These are phyloP conservation scores for Rosa lucieae DNA, from an alignment of 306 rosid species.

Conservation along the genomic window DNA sequence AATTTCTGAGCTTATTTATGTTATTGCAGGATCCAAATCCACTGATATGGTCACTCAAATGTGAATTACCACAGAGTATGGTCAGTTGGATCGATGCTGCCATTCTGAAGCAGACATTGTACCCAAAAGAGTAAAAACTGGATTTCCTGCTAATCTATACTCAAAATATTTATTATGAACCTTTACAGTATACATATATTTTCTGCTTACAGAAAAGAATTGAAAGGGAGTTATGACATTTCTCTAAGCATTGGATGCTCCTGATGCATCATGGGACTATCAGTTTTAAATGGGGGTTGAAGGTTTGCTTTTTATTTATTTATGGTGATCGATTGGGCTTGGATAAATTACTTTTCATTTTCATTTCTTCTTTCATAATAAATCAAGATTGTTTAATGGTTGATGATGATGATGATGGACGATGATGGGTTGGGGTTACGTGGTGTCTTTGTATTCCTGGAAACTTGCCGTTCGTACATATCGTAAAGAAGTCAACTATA, in stretches of 20 bases:
- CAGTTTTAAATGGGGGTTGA: slow-evolving; percentile 18
- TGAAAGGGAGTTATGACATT: background rate
- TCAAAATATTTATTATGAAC: slow-evolving; percentile 18
- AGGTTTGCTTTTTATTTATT: slow-evolving; percentile 16
- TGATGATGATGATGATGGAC: background rate
- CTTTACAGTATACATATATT: slow-evolving; percentile 21
- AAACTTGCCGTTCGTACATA: slow-evolving; percentile 7
- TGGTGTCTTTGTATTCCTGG: slow-evolving; percentile 24
- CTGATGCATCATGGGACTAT: slow-evolving; percentile 12
- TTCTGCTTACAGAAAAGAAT: slow-evolving; percentile 25
- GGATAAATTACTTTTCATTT: slow-evolving; percentile 7
- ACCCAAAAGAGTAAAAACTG: slow-evolving; percentile 10
- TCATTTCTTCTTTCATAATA: background rate
- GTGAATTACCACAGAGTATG: slow-evolving; percentile 8
- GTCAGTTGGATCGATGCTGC: slow-evolving; percentile 6
- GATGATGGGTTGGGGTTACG: slow-evolving; percentile 1
- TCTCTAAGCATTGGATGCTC: slow-evolving; percentile 30
- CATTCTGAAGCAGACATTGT: slow-evolving; percentile 29
- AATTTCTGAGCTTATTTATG: slow-evolving; percentile 8
- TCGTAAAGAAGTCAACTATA: background rate
- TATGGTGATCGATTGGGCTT: slow-evolving; percentile 22
- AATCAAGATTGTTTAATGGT: background rate
- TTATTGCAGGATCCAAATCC: slow-evolving; percentile 59
- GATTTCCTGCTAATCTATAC: slow-evolving; percentile 24
- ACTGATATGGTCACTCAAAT: slow-evolving; percentile 25